Evolutionary conservation across 768 basidiomycete genomes (phyloP).

Genomic region (Boletus rufocinnamomeus): DNA sequence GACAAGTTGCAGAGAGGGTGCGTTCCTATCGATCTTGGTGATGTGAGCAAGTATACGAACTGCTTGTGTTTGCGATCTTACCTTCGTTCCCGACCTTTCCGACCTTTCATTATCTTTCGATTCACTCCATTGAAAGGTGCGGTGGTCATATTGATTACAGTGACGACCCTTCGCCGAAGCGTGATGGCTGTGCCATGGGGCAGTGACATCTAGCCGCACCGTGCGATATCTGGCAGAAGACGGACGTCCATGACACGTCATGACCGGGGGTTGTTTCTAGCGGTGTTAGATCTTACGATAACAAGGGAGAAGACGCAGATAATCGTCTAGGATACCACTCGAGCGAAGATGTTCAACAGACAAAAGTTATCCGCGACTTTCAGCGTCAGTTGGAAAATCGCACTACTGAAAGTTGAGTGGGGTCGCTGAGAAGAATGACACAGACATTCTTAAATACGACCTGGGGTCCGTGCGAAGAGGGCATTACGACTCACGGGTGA

Average conservation of each 20-base stretch:
- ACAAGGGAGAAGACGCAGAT: neutral
- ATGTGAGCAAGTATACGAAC: neutral
- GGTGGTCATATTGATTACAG: neutral
- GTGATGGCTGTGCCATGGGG: neutral
- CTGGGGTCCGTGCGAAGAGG: neutral
- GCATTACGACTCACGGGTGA: neutral
- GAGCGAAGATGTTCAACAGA: neutral
- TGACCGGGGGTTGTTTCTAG: conserved; percentile 45
- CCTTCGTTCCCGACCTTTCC: conserved; percentile 58
- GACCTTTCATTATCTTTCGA: conserved; percentile 22
- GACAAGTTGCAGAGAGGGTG: conserved; percentile 47
- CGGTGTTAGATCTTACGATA: conserved; percentile 40
- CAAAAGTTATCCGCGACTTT: neutral
- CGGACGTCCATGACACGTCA: too few species aligned
- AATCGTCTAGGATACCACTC: neutral
- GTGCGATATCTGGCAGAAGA: neutral
- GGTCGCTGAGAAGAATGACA: neutral
- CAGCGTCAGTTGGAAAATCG: neutral
- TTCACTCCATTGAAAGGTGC: neutral
- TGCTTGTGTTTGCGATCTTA: conserved; percentile 39
- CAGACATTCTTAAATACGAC: too few species aligned
- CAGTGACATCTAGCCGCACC: neutral
- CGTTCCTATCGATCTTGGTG: neutral
- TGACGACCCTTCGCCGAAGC: neutral
- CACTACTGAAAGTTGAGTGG: neutral